phyloP scores from a whole-genome alignment of 371 early-diverging fungal genomes.

The Syncephalastrum sp. region DNA sequence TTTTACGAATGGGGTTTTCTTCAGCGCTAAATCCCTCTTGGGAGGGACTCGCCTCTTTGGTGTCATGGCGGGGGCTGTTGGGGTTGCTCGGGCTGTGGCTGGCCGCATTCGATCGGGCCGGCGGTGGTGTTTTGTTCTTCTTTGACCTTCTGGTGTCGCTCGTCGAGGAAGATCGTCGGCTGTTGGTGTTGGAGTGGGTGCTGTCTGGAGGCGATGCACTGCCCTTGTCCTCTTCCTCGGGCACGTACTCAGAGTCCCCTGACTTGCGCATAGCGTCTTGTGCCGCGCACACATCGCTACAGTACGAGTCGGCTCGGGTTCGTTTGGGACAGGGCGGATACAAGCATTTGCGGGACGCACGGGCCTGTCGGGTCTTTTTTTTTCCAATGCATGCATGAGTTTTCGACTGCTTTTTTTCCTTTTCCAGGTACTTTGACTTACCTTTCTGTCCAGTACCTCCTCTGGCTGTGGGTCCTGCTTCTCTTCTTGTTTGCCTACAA shows the following conservation, averaged over 20 bases:
- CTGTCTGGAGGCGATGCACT: constrained; percentile 8
- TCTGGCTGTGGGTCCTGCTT: neutral
- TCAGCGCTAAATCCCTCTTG: constrained; percentile 24
- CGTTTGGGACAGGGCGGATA: constrained; percentile 31
- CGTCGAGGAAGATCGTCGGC: neutral
- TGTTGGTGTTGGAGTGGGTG: neutral
- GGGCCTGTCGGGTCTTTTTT: constrained; percentile 9
- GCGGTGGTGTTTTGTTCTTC: constrained; percentile 10
- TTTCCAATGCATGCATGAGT: neutral
- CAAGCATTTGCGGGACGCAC: constrained; percentile 26
- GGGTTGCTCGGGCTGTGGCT: constrained; percentile 1
- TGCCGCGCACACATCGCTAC: constrained; percentile 46
- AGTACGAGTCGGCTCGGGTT: constrained; percentile 42
- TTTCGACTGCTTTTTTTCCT: neutral
- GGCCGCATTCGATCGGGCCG: neutral
- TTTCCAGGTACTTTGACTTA: no score
- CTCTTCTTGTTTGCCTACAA: neutral
- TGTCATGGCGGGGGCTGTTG: constrained; percentile 14
- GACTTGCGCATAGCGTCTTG: constrained; percentile 13
- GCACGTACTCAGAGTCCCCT: constrained; percentile 16
- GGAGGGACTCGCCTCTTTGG: constrained; percentile 16
- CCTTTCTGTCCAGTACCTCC: neutral
- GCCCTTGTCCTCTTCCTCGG: neutral
- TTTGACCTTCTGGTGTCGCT: neutral
- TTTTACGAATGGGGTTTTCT: constrained; percentile 55